phyloP scores from a whole-genome alignment of 1,284 basidiomycete species.

The Moesziomyces antarcticus region DNA sequence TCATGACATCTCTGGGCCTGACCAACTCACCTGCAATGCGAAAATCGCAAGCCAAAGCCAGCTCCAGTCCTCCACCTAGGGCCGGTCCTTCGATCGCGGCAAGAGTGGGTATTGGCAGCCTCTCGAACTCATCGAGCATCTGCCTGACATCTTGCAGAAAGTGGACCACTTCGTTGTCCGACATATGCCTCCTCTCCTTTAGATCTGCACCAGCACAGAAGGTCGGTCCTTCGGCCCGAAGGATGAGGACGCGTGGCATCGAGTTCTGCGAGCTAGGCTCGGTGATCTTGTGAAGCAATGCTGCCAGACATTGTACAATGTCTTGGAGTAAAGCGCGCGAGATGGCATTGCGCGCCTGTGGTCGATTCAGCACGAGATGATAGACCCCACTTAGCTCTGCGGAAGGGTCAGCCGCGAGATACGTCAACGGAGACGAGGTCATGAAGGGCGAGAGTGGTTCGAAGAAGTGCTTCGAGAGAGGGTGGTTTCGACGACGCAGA shows the following conservation, averaged over 20 bases:
- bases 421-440: conserved; percentile 3
- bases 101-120: conserved; percentile 85
- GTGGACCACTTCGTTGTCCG: conserved; percentile 73
- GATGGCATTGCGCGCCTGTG: conserved; percentile 17
- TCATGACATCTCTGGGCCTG: neutral
- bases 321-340: conserved; percentile 14
- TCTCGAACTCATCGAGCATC: conserved; percentile 79
- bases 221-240: conserved; percentile 19
- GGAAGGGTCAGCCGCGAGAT: conserved; percentile 3
- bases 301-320: conserved; percentile 1
- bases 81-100: conserved; percentile 94
- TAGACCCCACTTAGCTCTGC: conserved; percentile 9
- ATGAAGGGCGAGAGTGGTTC: neutral
- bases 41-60: conserved; percentile 86
- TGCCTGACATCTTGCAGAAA: conserved; percentile 82
- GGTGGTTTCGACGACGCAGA: neutral
- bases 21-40: conserved; percentile 75
- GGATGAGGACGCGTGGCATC: conserved; percentile 23
- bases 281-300: conserved; percentile 5
- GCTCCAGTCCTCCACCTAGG: conserved; percentile 87
- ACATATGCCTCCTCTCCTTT: conserved; percentile 80
- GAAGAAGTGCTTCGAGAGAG: neutral
- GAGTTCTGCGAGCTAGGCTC: neutral
- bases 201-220: conserved; percentile 89
- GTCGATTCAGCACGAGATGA: conserved; percentile 14